phyloP scores from a whole-genome alignment of 2,329 filamentous ascomycete genomes.

The Oidium heveae region DNA sequence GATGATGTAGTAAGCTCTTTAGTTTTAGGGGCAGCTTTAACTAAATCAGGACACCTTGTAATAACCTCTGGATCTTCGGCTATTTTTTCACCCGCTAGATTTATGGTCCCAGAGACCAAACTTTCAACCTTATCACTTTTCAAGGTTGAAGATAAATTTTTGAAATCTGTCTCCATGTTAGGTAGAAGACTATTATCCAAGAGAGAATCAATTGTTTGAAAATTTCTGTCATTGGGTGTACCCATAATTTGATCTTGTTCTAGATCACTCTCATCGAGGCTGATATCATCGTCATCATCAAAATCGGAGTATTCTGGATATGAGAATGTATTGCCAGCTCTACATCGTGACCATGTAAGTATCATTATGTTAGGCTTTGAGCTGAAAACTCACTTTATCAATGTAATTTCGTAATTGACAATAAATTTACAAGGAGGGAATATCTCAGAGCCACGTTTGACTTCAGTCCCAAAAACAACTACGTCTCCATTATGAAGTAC shows the following conservation, averaged over 20 bases:
- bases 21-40: no score
- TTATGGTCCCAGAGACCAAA: no score
- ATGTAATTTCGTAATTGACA: conserved; percentile 8
- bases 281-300: conserved; percentile 11
- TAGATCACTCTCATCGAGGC: conserved; percentile 8
- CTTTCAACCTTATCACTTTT: no score
- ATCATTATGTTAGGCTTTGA: neutral
- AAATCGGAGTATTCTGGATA: conserved; percentile 10
- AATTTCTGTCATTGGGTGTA: no score
- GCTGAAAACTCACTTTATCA: conserved; percentile 9
- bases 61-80: no score
- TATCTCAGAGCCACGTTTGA: conserved; percentile 21
- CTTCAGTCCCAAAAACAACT: conserved; percentile 23
- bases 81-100: no score
- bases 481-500: conserved; percentile 15
- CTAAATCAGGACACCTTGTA: no score
- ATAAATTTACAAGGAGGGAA: conserved; percentile 13
- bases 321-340: conserved; percentile 6
- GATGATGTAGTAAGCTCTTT: no score
- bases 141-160: no score
- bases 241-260: conserved; percentile 2
- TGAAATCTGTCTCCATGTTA: no score
- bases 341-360: conserved; percentile 2
- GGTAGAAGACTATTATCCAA: no score
- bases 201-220: no score